Evolutionary conservation across 345 rosid species (phyloP), one percentile per base, ranked within the genome.

Genomic region (Adansonia digitata): DNA sequence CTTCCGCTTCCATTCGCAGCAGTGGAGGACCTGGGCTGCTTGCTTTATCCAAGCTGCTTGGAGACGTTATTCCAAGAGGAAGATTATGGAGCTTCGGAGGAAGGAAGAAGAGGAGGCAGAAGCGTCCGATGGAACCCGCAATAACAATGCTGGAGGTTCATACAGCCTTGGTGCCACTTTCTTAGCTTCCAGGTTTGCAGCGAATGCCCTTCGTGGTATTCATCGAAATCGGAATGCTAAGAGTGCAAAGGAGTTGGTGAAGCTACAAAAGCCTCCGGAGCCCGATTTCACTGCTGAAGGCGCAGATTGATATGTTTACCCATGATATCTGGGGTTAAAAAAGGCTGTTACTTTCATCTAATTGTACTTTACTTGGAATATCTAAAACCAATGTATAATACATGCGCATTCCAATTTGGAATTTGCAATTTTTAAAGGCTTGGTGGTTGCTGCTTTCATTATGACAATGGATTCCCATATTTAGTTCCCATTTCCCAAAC

Each of bases 11-110:
- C 91, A 94, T 83, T 92, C 98, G 0, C 97, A 94, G 81, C 98
- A 94, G 56, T 94, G 98, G 98, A 89, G 91, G 84, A 94, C 97
- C 29, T 92, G 98, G 98, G 98, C 98, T 0, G 98, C 98, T 27
- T 89, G 94, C 73, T 94, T 91, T 63, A 92, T 94, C 74, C 98
- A 94, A 81, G 98, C 98, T 0, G 97, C 98, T 2, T 94, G 98
- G 98, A 86, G 97, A 15, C 85, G 98, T 2, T 87, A 90, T 66
- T 81, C 87, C 53, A 92, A 87, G 84, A 91, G 94, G 81, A 92
- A 91, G 87, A 86, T 11, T 37, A 79, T 90, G 84, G 98, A 94
- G 79, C 89, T 84, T 61, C 86, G 82, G 0, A 79, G 79, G 77
- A 90, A 88, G 83, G 94, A 92, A 70, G 92, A 87, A 24, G 85